Evolutionary conservation across 2,329 filamentous ascomycete species (phyloP).

Genomic region (Scortechinia acanthostroma): DNA sequence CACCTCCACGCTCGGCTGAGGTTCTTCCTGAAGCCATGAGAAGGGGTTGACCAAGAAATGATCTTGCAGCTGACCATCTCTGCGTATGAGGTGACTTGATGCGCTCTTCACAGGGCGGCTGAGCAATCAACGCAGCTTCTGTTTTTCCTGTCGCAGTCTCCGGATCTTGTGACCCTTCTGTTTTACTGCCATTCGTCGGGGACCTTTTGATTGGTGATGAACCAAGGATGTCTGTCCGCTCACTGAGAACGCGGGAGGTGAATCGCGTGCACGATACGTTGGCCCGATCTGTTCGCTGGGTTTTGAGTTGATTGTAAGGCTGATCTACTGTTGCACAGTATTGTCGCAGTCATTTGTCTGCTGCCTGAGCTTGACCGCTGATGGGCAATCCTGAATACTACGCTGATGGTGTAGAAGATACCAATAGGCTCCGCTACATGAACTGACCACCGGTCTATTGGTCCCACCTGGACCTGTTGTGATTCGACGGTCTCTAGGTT

Average conservation of each 20-base stretch:
- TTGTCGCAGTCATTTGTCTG: background rate
- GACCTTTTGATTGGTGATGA: background rate
- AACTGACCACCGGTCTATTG: constrained; percentile 7
- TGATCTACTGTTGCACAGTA: background rate
- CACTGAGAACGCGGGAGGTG: background rate
- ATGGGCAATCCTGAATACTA: constrained; percentile 4
- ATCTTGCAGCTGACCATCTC: background rate
- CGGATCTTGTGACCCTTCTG: background rate
- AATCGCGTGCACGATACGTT: background rate
- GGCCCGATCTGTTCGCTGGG: background rate
- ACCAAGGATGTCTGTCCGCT: background rate
- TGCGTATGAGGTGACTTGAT: background rate
- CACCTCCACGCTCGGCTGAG: background rate
- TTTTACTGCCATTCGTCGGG: background rate
- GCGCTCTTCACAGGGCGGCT: background rate
- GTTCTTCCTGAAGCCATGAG: background rate
- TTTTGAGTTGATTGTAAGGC: background rate
- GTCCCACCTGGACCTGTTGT: constrained; percentile 6
- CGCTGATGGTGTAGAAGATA: constrained; percentile 7
- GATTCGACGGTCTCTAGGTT: constrained; percentile 6
- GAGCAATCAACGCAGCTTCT: background rate
- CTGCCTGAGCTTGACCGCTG: background rate
- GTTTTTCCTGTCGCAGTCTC: background rate
- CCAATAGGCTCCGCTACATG: constrained; percentile 8
- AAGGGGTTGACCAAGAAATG: background rate